Evolutionary conservation across 352 stramenopile species (phyloP), one percentile per base, ranked within the genome.

Genomic region (Phytopythium cucurbitacearum): DNA sequence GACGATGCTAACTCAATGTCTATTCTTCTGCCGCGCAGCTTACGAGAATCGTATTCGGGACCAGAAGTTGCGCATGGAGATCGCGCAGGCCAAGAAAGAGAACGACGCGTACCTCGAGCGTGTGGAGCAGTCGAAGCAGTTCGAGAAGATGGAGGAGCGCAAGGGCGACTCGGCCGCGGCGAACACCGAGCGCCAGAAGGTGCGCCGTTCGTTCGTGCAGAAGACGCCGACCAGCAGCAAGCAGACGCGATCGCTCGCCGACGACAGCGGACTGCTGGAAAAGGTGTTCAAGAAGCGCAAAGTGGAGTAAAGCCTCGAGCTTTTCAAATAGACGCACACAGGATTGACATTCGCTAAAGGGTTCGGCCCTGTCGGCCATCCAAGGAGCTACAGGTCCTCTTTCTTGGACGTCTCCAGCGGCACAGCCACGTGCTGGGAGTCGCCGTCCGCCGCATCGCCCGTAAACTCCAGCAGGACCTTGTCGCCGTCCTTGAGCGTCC

Each of bases 21-120:
- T 28, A 28, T 61, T 10, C 28, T 71, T 64, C 2, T 28, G 21
- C 21, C 1, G 2, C 21, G 21, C 21, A 28, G 21, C 81, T 5
- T 94, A 94, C 56, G 86, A 96, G 57, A 89, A 94, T 51, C 82
- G 85, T 35, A 88, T 96, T 33, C 84, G 86, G 16, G 79, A 89
- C 48, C 82, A 94, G 65, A 92, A 90, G 56, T 60, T 96, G 58
- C 83, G 83, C 44, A 81, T 92, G 57, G 80, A 94, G 62, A 93
- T 96, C 48, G 76, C 86, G 28, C 83, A 96, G 64, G 74, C 53
- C 50, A 90, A 89, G 69, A 94, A 94, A 62, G 76, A 91, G 56
- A 94, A 96, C 64, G 80, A 92, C 41, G 71, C 73, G 52, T 96
- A 93, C 54, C 58, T 96, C 48, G 86, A 94, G 55, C 85, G 85